Base-by-base conservation (phyloP, 106 monocot species). In the Apostasia shenzhenica region DNA sequence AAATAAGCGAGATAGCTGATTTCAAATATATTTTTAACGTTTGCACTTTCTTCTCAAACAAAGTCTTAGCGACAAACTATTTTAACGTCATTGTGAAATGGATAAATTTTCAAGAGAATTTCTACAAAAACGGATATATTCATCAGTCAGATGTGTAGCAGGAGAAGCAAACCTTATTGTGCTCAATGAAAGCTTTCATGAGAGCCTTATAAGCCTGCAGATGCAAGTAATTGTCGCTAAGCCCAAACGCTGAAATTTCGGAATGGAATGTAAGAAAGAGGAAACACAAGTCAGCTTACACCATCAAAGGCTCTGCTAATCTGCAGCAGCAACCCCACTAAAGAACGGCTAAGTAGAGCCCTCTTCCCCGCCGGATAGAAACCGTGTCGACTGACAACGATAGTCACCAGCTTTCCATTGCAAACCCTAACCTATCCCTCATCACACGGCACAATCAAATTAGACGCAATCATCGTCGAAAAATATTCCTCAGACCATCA, bases 111-210 rank as follows among this genome's bases (percentile, higher is more conserved):
- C 26, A 26, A 26, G 26, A 26, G 26, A 26, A 26, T 26, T 26
- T 26, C 26, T 26, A 26, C 26, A 26, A 26, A 26, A 26, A 26
- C 26, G 26, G 26, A 26, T 26, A 26, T 26, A 26, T 26, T 26
- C 26, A 26, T 26, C 26, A 26, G 26, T 26, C 26, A 26, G 26
- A 62, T 45, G 45, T 44, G 62, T 0, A 62, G 13, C 62, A 44
- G 38, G 12, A 38, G 57, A 51, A 76, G 43, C 49, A 71, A 45
- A 97, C 95, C 92, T 97, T 97, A 58, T 97, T 97, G 67, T 92
- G 95, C 74, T 92, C 95, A 42, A 72, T 53, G 61, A 97, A 97
- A 72, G 89, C 91, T 78, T 97, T 97, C 86, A 92, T 92, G 46
- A 97, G 86, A 49, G 89, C 65, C 67, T 86, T 89, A 68, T 97